phyloP scores from a whole-genome alignment of 441 rosid genomes.

The Populus hybrid region DNA sequence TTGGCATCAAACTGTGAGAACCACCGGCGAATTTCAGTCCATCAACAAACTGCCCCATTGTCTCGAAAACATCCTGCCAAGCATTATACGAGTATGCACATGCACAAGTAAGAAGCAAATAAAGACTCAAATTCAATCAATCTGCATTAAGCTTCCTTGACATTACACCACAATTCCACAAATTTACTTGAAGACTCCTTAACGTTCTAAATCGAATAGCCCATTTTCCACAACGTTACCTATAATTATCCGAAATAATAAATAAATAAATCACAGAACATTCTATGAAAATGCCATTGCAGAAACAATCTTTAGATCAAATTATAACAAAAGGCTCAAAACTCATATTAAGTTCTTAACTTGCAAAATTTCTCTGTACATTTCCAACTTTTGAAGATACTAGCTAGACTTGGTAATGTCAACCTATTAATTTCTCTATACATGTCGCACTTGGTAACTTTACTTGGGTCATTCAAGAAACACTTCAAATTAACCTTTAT shows the following conservation, averaged over 20 bases:
- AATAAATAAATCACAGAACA: not conserved
- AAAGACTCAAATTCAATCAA: not conserved
- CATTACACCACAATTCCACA: too few species aligned
- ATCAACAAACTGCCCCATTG: conserved; percentile 85
- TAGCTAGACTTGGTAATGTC: not conserved
- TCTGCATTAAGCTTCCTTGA: not conserved
- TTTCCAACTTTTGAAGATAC: not conserved
- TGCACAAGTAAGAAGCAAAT: not conserved
- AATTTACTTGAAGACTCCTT: too few species aligned
- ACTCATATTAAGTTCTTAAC: not conserved
- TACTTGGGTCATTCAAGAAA: not conserved
- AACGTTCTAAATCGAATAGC: too few species aligned
- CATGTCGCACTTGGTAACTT: not conserved
- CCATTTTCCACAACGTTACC: not conserved
- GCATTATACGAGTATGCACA: not conserved
- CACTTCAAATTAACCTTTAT: not conserved
- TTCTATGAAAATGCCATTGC: not conserved
- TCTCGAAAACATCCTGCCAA: conserved; percentile 71
- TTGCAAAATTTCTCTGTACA: not conserved
- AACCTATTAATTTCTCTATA: not conserved
- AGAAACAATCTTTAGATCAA: not conserved
- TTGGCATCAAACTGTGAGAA: conserved; percentile 76
- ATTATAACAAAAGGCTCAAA: not conserved
- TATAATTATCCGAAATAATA: not conserved
- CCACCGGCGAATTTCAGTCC: conserved; percentile 91